phyloP scores from a whole-genome alignment of 2,329 filamentous ascomycete genomes.

The Neocucurbitaria cava region DNA sequence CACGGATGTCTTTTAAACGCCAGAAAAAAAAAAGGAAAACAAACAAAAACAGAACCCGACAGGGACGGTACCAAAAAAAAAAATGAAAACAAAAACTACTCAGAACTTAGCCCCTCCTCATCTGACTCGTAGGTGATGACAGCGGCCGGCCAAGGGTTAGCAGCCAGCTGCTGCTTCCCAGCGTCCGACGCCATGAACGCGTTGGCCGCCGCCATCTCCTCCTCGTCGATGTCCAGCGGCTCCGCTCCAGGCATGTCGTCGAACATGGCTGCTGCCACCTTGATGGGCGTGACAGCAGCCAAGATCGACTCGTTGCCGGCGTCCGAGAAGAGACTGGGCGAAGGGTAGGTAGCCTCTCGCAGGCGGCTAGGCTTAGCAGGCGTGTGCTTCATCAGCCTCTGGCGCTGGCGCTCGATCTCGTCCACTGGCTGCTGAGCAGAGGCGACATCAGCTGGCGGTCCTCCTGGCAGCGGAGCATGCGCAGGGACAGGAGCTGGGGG shows the following conservation, averaged over 20 bases:
- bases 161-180: conserved; percentile 19
- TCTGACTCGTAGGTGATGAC: conserved; percentile 31
- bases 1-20: no score
- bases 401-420: conserved; percentile 37
- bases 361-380: conserved; percentile 45
- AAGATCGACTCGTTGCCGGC: conserved; percentile 30
- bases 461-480: conserved; percentile 40
- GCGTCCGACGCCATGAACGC: conserved; percentile 12
- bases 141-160: conserved; percentile 20
- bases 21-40: conserved; percentile 1
- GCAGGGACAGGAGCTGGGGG: conserved; percentile 45
- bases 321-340: conserved; percentile 38
- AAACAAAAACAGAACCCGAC: no score
- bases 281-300: conserved; percentile 24
- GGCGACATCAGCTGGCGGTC: conserved; percentile 8
- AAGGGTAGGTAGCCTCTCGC: conserved; percentile 41
- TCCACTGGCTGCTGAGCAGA: conserved; percentile 22
- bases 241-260: conserved; percentile 28
- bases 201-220: conserved; percentile 18
- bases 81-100: no score
- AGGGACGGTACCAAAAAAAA: no score
- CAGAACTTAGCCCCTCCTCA: conserved; percentile 28
- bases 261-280: conserved; percentile 8
- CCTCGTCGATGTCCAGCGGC: conserved; percentile 25
- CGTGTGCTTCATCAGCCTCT: conserved; percentile 42